phyloP scores from a whole-genome alignment of 2,329 filamentous ascomycete species.

The Ascochyta rabiei region DNA sequence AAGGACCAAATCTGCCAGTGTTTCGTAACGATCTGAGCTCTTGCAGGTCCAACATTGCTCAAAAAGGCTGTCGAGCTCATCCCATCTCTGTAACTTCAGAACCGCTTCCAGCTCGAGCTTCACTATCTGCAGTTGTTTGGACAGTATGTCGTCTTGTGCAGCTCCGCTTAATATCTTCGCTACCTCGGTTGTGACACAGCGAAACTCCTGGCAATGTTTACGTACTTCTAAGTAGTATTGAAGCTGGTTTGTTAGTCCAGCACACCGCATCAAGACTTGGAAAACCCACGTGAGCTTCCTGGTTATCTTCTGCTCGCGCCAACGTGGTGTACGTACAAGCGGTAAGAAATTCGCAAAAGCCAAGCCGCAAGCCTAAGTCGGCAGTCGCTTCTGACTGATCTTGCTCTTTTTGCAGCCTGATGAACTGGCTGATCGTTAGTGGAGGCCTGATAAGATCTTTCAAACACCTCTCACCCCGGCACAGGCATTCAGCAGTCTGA shows the following conservation, averaged over 20 bases:
- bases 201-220: slow-evolving; percentile 66
- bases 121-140: slow-evolving; percentile 70
- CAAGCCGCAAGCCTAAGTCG: slow-evolving; percentile 63
- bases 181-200: slow-evolving; percentile 51
- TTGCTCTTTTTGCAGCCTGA: slow-evolving; percentile 44
- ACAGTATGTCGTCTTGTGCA: slow-evolving; percentile 59
- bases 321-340: slow-evolving; percentile 54
- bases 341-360: slow-evolving; percentile 74
- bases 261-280: slow-evolving; percentile 14
- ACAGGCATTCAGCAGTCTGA: slow-evolving; percentile 60
- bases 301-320: slow-evolving; percentile 54
- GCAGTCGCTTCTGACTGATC: slow-evolving; percentile 33
- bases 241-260: slow-evolving; percentile 53
- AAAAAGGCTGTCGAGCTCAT: slow-evolving; percentile 67
- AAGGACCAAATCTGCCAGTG: slow-evolving; percentile 55
- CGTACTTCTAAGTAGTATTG: slow-evolving; percentile 68
- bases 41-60: slow-evolving; percentile 49
- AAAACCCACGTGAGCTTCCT: slow-evolving; percentile 47
- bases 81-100: slow-evolving; percentile 69
- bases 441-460: background rate
- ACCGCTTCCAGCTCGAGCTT: slow-evolving; percentile 82
- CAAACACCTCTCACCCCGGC: slow-evolving; percentile 41
- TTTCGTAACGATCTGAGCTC: slow-evolving; percentile 50
- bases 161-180: slow-evolving; percentile 50
- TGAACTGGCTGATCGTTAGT: slow-evolving; percentile 42